phyloP scores from a whole-genome alignment of 352 stramenopile genomes.

The Thraustochytrium sp. region DNA sequence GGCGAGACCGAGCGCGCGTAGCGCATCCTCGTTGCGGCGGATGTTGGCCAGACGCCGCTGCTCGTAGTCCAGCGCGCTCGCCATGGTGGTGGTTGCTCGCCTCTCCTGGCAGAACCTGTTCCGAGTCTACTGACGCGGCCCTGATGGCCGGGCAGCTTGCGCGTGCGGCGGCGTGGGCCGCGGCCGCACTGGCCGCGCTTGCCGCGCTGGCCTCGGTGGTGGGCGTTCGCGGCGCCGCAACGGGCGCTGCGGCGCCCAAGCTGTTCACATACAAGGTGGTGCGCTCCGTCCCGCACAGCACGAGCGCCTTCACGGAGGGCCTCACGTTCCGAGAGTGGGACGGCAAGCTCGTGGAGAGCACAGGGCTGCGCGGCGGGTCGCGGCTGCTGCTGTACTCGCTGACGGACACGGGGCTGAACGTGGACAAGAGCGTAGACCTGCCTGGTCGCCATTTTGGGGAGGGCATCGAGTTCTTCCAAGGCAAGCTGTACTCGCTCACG shows the following conservation, averaged over 20 bases:
- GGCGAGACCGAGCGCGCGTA: background rate
- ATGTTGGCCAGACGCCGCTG: background rate
- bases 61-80: background rate
- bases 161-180: too few species aligned
- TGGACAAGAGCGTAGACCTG: background rate
- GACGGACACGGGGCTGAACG: background rate
- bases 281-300: background rate
- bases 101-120: too few species aligned
- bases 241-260: background rate
- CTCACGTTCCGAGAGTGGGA: constrained; percentile 11
- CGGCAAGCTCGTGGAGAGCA: constrained; percentile 34
- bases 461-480: constrained; percentile 14
- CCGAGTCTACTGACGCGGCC: too few species aligned
- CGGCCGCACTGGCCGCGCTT: too few species aligned
- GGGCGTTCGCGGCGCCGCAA: too few species aligned
- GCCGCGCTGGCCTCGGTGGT: too few species aligned
- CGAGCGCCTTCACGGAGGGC: constrained; percentile 18
- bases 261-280: background rate
- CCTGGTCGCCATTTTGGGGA: constrained; percentile 10
- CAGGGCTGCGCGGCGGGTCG: background rate
- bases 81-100: background rate
- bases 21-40: background rate
- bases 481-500: constrained; percentile 27
- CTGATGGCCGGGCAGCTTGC: too few species aligned
- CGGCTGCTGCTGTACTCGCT: background rate